Evolutionary conservation across 257 asterid genomes (phyloP).

Genomic region (Asclepias syriaca): DNA sequence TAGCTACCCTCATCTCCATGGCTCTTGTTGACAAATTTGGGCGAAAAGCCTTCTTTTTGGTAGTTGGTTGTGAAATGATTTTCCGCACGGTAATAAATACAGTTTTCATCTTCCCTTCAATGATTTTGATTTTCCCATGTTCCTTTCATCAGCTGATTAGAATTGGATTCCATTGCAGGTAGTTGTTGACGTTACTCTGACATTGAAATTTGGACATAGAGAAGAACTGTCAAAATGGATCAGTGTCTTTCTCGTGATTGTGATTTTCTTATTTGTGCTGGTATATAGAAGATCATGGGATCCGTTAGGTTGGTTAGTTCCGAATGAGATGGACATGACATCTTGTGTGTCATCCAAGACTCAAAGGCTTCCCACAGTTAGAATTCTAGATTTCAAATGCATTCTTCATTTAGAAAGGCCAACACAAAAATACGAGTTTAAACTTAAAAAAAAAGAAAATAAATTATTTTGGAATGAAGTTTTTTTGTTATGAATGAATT

Average conservation of each 20-base stretch:
- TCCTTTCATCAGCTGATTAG: too few relatives aligned
- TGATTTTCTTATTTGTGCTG: constrained; percentile 56
- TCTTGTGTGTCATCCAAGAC: too few relatives aligned
- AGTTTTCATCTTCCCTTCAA: too few relatives aligned
- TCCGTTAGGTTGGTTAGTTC: constrained; percentile 82
- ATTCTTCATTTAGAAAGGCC: too few relatives aligned
- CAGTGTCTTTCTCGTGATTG: constrained; percentile 44
- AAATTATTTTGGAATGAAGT: too few relatives aligned
- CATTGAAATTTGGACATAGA: constrained; percentile 61
- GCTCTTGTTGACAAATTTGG: constrained; percentile 73
- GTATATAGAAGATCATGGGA: constrained; percentile 85
- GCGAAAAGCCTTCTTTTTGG: constrained; percentile 66
- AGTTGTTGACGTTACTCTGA: constrained; percentile 60
- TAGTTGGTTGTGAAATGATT: constrained; percentile 72
- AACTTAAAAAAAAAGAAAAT: too few relatives aligned
- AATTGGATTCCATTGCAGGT: constrained; percentile 28
- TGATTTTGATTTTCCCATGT: too few relatives aligned
- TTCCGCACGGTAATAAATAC: constrained; percentile 46
- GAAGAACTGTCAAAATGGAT: constrained; percentile 41
- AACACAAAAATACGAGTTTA: too few relatives aligned
- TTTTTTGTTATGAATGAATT: too few relatives aligned
- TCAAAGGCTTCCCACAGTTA: too few relatives aligned
- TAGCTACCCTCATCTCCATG: constrained; percentile 72
- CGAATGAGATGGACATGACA: constrained; percentile 83
- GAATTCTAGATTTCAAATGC: too few relatives aligned